A percentile compares a stretch with the other conserved stretches of the same genome.
Conservation (phyloP, 1,284 basidiomycete genomes). For the Austroboletus niveus region DNA sequence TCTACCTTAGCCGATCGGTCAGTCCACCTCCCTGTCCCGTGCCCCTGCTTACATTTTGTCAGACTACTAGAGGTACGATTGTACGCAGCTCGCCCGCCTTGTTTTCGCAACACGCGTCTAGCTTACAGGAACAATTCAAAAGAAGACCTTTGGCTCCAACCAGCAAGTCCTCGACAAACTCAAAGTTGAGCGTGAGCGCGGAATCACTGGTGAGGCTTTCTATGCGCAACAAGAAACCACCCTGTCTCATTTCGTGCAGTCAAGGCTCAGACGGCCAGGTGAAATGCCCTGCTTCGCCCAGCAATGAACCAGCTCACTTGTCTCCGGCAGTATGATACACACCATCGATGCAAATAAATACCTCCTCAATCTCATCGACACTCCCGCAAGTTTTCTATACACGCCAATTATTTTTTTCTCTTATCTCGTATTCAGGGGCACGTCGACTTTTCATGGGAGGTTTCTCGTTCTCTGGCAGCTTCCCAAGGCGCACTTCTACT, state of each 20-base stretch:
- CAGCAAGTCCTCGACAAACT: slow-evolving; percentile 94
- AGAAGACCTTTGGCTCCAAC: slow-evolving; percentile 63
- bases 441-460: slow-evolving; percentile 97
- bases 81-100: background rate
- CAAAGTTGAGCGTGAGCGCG: slow-evolving; percentile 94
- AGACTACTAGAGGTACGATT: slow-evolving; percentile 67
- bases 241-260: slow-evolving; percentile 40
- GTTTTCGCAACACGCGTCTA: slow-evolving; percentile 33
- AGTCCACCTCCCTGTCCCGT: slow-evolving; percentile 23
- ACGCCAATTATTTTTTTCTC: background rate
- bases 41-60: background rate
- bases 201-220: slow-evolving; percentile 73
- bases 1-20: slow-evolving; percentile 87
- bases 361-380: slow-evolving; percentile 95
- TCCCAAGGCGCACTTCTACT: slow-evolving; percentile 91
- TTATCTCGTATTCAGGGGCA: slow-evolving; percentile 61
- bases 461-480: slow-evolving; percentile 88
- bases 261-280: slow-evolving; percentile 91
- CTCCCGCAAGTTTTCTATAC: slow-evolving; percentile 59
- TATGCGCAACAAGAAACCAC: background rate
- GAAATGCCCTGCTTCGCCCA: slow-evolving; percentile 2
- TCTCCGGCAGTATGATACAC: slow-evolving; percentile 70
- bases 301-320: slow-evolving; percentile 4
- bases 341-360: slow-evolving; percentile 52
- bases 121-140: slow-evolving; percentile 85